A percentile compares a stretch with the other conserved stretches of the same genome.
These are phyloP conservation scores for Penicillium sp. DNA, from an alignment of 2,329 filamentous ascomycete species.

Conservation along the genomic window DNA sequence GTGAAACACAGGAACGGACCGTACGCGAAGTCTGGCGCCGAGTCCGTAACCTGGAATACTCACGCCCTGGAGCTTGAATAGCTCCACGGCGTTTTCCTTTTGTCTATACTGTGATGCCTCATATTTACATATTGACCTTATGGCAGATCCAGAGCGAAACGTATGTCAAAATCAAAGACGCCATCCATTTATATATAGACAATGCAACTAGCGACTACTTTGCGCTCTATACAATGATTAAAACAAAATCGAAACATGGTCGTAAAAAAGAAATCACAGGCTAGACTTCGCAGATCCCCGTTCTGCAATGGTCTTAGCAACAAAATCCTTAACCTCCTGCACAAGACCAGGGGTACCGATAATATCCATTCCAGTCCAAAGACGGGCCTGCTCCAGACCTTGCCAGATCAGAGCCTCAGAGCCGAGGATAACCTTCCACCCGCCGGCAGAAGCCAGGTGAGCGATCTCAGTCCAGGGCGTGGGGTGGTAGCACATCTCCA, in stretches of 20 bases:
- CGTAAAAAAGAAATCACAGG: conserved; percentile 20
- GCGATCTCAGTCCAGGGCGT: conserved; percentile 66
- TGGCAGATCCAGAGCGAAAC: conserved; percentile 4
- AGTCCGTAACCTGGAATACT: conserved; percentile 66
- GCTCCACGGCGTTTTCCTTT: conserved; percentile 3
- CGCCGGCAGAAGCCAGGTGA: conserved; percentile 58
- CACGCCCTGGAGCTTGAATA: conserved; percentile 58
- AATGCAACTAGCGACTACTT: conserved; percentile 27
- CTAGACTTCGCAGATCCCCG: conserved; percentile 28
- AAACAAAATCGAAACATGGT: conserved; percentile 8
- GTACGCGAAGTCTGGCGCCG: conserved; percentile 72
- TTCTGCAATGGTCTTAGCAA: conserved; percentile 50
- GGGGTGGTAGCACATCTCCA: conserved; percentile 86
- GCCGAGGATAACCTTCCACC: conserved; percentile 73
- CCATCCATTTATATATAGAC: conserved; percentile 18
- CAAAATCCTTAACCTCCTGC: conserved; percentile 56
- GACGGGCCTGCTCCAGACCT: conserved; percentile 64
- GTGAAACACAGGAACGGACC: conserved; percentile 67
- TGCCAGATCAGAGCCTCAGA: conserved; percentile 78
- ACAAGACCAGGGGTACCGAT: conserved; percentile 58
- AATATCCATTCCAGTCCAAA: conserved; percentile 64
- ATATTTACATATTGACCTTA: background rate
- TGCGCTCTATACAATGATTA: conserved; percentile 26
- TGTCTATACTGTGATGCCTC: background rate
- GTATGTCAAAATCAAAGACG: conserved; percentile 14